Conservation (phyloP, 495 filamentous ascomycete genomes). For the Trichocladium antarcticum region DNA sequence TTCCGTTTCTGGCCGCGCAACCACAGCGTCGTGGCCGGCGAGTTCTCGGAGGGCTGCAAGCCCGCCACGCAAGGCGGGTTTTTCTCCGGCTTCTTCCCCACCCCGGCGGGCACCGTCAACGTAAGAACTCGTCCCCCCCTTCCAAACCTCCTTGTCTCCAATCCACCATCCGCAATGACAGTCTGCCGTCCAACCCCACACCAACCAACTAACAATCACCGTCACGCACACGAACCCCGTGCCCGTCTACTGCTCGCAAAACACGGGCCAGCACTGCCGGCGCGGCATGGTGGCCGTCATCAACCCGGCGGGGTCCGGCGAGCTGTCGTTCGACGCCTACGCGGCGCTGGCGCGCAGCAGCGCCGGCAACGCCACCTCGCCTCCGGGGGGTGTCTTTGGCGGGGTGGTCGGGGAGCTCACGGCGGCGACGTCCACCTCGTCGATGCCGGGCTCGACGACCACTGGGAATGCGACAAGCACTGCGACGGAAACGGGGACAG, state of each 20-base stretch:
- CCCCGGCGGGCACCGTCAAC: slow-evolving; percentile 13
- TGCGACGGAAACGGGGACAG: no score
- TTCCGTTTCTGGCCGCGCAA: slow-evolving; percentile 42
- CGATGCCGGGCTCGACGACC: background rate
- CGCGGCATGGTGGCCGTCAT: slow-evolving; percentile 30
- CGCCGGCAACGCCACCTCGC: slow-evolving; percentile 13
- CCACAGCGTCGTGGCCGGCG: slow-evolving; percentile 41
- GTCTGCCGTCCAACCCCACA: background rate
- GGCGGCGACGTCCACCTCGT: background rate
- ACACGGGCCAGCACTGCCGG: slow-evolving; percentile 25
- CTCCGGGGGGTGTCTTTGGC: slow-evolving; percentile 10
- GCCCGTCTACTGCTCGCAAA: slow-evolving; percentile 44
- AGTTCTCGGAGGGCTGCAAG: slow-evolving; percentile 38
- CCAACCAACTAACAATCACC: slow-evolving; percentile 20
- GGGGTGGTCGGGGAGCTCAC: slow-evolving; percentile 5
- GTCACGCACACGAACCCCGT: slow-evolving; percentile 44
- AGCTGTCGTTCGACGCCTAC: slow-evolving; percentile 16
- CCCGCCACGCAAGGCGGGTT: slow-evolving; percentile 31
- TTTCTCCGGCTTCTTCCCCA: slow-evolving; percentile 38
- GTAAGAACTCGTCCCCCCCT: slow-evolving; percentile 6
- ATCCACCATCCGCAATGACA: no score
- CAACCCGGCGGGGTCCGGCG: slow-evolving; percentile 16
- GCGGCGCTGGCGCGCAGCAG: slow-evolving; percentile 3
- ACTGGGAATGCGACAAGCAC: no score
- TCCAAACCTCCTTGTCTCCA: no score